Evolutionary conservation across 1,284 basidiomycete genomes (phyloP), one percentile per base, ranked within the genome.

Genomic region (Rhodotorula glutinis): DNA sequence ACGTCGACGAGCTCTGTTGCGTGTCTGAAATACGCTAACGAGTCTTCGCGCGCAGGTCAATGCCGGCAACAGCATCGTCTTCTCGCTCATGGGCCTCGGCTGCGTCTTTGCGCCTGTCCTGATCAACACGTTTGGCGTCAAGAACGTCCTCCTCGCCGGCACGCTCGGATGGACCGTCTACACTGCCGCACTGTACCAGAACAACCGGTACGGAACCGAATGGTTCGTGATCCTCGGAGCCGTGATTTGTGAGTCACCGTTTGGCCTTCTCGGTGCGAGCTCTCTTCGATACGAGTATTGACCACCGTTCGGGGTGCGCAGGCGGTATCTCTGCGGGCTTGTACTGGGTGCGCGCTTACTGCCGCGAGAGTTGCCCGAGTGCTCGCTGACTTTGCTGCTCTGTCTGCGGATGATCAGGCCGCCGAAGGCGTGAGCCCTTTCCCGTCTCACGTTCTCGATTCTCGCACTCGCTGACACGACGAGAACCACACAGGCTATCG

Each of bases 151-250:
- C 4, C 68, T 76, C 53, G 53, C 78, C 25, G 79, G 61, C 23
- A 43, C 46, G 19, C 54, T 62, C 23, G 79, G 79, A 0, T 80
- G 78, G 62, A 74, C 74, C 0, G 74, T 76, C 1, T 80, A 80
- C 63, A 76, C 78, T 0, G 78, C 78, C 0, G 77, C 77, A 0
- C 72, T 81, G 19, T 79, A 59, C 40, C 57, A 54, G 38, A 53
- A 64, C 53, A 53, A 64, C 29, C 57, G 43, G 17, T 59, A 60
- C 47, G 61, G 61, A 9, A 62, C 61, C 1, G 46, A 56, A 14
- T 62, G 57, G 63, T 59, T 64, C 57, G 57, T 64, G 10, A 40
- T 60, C 53, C n/a, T 59, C 23, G 57, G 63, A 25, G 63, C 57
- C 14, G 52, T 64, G 44, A 41, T 58, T 21, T 55, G 63, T 57